Evolutionary conservation across 1,284 basidiomycete genomes (phyloP).

Genomic region (Fomitopsis betulina): DNA sequence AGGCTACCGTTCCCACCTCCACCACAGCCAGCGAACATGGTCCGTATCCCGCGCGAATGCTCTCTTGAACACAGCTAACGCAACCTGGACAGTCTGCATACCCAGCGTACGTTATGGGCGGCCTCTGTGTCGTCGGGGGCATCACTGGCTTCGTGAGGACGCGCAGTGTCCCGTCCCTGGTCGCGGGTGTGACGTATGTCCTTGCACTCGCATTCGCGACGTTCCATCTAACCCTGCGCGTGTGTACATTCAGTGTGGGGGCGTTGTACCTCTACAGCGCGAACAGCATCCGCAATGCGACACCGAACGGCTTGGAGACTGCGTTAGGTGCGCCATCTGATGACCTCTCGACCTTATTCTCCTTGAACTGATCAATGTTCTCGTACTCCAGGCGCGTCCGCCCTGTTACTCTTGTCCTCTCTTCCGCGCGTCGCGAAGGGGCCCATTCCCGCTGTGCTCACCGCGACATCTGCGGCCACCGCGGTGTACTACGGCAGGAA

Average conservation of each 20-base stretch:
- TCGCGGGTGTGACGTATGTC: slow-evolving; percentile 73
- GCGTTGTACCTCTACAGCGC: slow-evolving; percentile 69
- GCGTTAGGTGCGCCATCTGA: slow-evolving; percentile 57
- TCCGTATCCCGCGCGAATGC: neutral
- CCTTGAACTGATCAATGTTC: neutral
- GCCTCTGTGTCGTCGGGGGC: slow-evolving; percentile 74
- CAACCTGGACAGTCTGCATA: slow-evolving; percentile 59
- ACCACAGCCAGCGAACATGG: slow-evolving; percentile 10
- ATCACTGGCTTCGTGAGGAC: slow-evolving; percentile 65
- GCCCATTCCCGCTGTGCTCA: slow-evolving; percentile 68
- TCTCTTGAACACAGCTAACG: neutral
- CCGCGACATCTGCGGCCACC: slow-evolving; percentile 56
- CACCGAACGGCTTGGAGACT: slow-evolving; percentile 67
- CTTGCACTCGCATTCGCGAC: slow-evolving; percentile 13
- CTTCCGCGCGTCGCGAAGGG: slow-evolving; percentile 72
- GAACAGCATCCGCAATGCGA: slow-evolving; percentile 68
- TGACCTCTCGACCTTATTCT: neutral
- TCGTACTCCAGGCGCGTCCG: slow-evolving; percentile 59
- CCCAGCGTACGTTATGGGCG: slow-evolving; percentile 77
- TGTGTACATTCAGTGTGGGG: neutral
- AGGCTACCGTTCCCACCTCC: slow-evolving; percentile 2
- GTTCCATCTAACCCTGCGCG: neutral
- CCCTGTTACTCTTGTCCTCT: slow-evolving; percentile 74
- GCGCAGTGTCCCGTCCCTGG: slow-evolving; percentile 73
- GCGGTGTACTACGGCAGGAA: slow-evolving; percentile 72